Base-by-base conservation (phyloP, 164 flowering plant species). In the Macadamia tetraphylla region DNA sequence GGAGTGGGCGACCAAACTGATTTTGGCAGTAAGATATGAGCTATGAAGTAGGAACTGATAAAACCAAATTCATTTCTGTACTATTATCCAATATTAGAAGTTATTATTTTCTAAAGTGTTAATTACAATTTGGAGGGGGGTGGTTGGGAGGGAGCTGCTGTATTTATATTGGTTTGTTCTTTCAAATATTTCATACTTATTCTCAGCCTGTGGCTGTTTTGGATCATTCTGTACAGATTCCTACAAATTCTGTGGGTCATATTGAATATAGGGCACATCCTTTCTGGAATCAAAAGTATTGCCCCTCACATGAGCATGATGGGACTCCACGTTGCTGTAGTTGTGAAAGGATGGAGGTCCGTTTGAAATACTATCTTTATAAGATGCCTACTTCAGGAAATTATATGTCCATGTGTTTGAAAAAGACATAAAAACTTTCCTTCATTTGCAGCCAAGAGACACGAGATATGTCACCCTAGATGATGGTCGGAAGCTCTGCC, bases 321-420 rank as follows among this genome's bases (percentile, higher is more conserved):
- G 77, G 76, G 23, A 92, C 96, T 66, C 93, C 98, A 43, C 75
- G 98, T 14, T 92, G 98, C 60, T 90, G 98, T 80, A 90, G 98
- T 78, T 92, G 98, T 77, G 98, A 90, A 72, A 79, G 96, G 68
- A 86, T 90, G 99, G 97, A 95, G 95, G 99, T 91, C 35, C 66
- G 78, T 75, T 55, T 30, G 55, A 62, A 29, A 23, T 10, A 71
- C 29, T 67, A 59, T 48, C 9, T 68, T 32, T 29, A 40, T 42
- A 9, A 29, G 67, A 12, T 14, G 15, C 23, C 48, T 56, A 7
- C 13, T 65, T 53, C 6, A 53, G 14, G n/a, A 53, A 14, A 53
- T 53, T 53, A 14, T 2, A 53, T 53, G 6, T 14, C 57, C 57
- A 17, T 53, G 13, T 2, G 1, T 14, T 4, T 53, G 8, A 9